Conservation (phyloP, 306 rosid species). For the Lupinus albus region DNA sequence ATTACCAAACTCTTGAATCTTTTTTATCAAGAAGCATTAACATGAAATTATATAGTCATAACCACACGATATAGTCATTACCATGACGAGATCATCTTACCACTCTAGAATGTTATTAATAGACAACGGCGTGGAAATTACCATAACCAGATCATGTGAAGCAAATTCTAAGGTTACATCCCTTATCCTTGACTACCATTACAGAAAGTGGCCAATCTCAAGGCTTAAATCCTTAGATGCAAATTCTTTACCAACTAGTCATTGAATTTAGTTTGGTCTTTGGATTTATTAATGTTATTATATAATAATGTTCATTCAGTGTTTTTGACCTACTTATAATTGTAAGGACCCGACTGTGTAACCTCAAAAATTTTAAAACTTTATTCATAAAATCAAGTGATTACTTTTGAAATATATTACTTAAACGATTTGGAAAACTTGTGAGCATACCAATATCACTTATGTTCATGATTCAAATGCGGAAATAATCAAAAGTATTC, state of each 20-base stretch:
- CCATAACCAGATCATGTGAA: background rate
- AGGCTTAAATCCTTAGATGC: conserved; percentile 7
- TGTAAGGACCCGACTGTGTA: too few relatives aligned
- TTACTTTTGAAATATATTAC: too few relatives aligned
- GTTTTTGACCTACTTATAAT: too few relatives aligned
- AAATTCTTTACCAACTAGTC: conserved; percentile 2
- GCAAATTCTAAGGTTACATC: conserved; percentile 1
- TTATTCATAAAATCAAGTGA: too few relatives aligned
- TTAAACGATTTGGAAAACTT: too few relatives aligned
- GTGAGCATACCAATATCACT: too few relatives aligned
- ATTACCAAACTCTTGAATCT: background rate
- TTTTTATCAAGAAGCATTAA: conserved; percentile 2
- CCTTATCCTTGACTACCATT: conserved; percentile 1
- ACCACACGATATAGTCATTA: conserved; percentile 18
- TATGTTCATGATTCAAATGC: too few relatives aligned
- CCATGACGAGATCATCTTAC: background rate
- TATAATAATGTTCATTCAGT: too few relatives aligned
- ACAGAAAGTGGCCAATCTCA: background rate
- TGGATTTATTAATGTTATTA: too few relatives aligned
- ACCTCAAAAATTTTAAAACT: too few relatives aligned
- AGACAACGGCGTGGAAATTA: background rate
- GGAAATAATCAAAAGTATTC: too few relatives aligned
- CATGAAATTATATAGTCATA: conserved; percentile 5
- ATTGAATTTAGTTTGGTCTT: too few relatives aligned
- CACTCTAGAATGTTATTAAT: background rate